Evolutionary conservation across 1,284 basidiomycete species (phyloP), one percentile per base, ranked within the genome.

Genomic region (Ustilago cynodontis): DNA sequence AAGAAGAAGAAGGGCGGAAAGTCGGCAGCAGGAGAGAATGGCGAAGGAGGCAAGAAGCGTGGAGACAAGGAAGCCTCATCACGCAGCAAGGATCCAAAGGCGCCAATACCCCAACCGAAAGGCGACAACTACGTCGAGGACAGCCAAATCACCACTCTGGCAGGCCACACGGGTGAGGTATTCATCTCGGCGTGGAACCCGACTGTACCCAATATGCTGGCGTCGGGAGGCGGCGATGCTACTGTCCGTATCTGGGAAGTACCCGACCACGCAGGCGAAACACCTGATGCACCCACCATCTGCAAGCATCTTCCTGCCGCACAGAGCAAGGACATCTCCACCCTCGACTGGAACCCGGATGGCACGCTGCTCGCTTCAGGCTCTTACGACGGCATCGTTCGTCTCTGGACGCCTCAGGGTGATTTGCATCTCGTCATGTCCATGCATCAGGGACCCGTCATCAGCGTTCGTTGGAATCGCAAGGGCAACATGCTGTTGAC

Each of bases 201-300:
- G 13, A 78, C 82, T 8, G 85, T 86, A 7, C 84, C 85, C 31
- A 79, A 76, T 45, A 77, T 85, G 69, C 70, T 86, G 14, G 85
- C 85, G 6, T 81, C 80, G 1, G 85, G 84, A 14, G 82, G 79
- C n/a, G 85, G 82, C 11, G 85, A 86, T 65, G 84, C 84, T 1
- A 85, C 85, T 18, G 85, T 86, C 16, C 78, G 85, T 20, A 85
- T 86, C 56, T 86, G 85, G 85, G 84, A 86, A 63, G 67, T 86
- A 41, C 75, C 78, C 4, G 69, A 66, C 43, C 61, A 69, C 13
- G 61, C 74, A 24, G 70, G 67, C 37, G 65, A 76, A 13, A 26
- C 49, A 10, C 66, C 75, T 11, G 74, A 77, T 24, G 37, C 74
- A 18, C 83, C 83, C 11, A 77, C 80, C 33, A 77, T 86, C 47